Conservation (phyloP, 495 filamentous ascomycete species). For the Aspergillus conjunctus region DNA sequence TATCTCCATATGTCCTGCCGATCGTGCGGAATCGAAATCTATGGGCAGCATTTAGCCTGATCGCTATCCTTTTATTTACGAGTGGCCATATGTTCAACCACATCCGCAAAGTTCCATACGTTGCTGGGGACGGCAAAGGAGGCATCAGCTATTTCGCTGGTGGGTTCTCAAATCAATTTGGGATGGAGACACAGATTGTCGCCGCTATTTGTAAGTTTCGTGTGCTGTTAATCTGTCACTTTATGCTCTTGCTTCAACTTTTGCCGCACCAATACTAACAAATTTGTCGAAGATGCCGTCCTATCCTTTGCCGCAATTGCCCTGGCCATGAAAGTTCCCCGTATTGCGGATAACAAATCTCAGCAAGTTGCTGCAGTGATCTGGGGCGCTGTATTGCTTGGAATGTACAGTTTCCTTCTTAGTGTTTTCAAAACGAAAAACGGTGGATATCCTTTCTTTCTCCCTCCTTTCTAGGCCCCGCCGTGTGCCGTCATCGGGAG, state of each 20-base stretch:
- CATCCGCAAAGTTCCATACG: slow-evolving; percentile 95
- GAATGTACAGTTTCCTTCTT: slow-evolving; percentile 90
- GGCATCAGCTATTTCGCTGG: slow-evolving; percentile 89
- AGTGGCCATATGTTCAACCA: slow-evolving; percentile 99
- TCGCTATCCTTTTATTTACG: slow-evolving; percentile 91
- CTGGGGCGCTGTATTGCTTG: slow-evolving; percentile 77
- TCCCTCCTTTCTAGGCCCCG: slow-evolving; percentile 78
- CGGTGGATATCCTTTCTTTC: slow-evolving; percentile 87
- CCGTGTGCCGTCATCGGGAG: background rate
- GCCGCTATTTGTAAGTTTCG: slow-evolving; percentile 88
- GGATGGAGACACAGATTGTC: slow-evolving; percentile 93
- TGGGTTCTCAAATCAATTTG: slow-evolving; percentile 94
- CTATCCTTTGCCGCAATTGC: slow-evolving; percentile 89
- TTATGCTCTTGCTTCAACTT: background rate
- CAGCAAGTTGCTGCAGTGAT: slow-evolving; percentile 82
- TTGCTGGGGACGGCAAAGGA: slow-evolving; percentile 80
- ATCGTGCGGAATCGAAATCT: slow-evolving; percentile 86
- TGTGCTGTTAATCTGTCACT: background rate
- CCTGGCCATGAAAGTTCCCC: slow-evolving; percentile 86
- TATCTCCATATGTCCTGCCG: slow-evolving; percentile 83
- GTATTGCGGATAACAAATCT: slow-evolving; percentile 71
- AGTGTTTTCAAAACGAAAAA: slow-evolving; percentile 96
- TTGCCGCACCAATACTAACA: slow-evolving; percentile 14
- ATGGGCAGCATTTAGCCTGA: slow-evolving; percentile 89
- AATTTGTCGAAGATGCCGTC: slow-evolving; percentile 68